A percentile compares a stretch with the other conserved stretches of the same genome.
Conservation (phyloP, 2,329 filamentous ascomycete species). For the Trichoderma guizhouense region DNA sequence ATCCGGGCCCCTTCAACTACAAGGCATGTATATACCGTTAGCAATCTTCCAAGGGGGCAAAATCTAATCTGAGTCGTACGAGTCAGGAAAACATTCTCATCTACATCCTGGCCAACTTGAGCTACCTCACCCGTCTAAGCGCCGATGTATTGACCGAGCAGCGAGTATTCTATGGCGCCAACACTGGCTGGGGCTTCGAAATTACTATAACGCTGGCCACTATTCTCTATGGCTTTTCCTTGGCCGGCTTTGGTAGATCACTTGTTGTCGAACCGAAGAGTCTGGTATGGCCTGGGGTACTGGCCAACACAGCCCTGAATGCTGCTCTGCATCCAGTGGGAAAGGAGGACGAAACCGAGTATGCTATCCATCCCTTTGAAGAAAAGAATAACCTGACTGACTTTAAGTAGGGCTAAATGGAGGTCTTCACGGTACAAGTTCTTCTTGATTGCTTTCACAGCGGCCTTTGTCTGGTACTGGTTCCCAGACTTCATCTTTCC, state of each 20-base stretch:
- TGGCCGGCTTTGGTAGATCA: constrained; percentile 44
- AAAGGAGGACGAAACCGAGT: constrained; percentile 26
- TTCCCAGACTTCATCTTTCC: constrained; percentile 48
- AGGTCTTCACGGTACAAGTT: constrained; percentile 41
- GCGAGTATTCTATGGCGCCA: constrained; percentile 41
- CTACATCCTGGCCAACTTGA: constrained; percentile 54
- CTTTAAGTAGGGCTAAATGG: constrained; percentile 26
- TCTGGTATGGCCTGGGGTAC: constrained; percentile 52
- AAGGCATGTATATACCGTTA: constrained; percentile 29
- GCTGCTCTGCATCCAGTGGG: constrained; percentile 39
- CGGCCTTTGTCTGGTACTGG: constrained; percentile 47
- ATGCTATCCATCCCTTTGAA: constrained; percentile 26
- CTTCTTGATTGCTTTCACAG: constrained; percentile 39
- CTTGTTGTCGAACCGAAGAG: constrained; percentile 45
- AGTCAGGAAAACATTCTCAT: constrained; percentile 50
- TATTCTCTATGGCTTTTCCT: constrained; percentile 50
- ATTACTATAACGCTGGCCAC: constrained; percentile 47
- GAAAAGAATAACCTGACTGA: not conserved
- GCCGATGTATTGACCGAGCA: constrained; percentile 35
- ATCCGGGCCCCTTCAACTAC: constrained; percentile 39
- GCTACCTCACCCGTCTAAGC: constrained; percentile 39
- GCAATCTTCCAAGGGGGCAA: constrained; percentile 28
- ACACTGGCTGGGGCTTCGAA: constrained; percentile 47
- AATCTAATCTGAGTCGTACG: constrained; percentile 22
- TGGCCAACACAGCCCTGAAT: constrained; percentile 48